A percentile compares a stretch with the other conserved stretches of the same genome.
Evolutionary conservation across 1,139 yeast species (phyloP).

Genomic region (Keqinozyma sinolaborantium): DNA sequence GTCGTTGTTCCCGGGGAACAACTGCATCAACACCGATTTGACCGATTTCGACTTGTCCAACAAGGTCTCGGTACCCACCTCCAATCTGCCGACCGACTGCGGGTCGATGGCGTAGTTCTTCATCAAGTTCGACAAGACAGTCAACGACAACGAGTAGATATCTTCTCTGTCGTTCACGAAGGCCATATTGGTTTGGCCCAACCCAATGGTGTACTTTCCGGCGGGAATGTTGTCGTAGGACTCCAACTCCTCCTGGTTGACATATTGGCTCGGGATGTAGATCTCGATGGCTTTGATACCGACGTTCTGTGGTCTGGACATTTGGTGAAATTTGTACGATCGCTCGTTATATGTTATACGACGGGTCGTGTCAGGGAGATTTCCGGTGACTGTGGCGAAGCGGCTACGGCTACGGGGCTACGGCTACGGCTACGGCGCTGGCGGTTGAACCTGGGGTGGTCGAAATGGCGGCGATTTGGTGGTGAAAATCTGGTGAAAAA

Average conservation of each 20-base stretch:
- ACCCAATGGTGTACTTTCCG: slow-evolving; percentile 97
- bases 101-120: slow-evolving; percentile 82
- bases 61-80: slow-evolving; percentile 97
- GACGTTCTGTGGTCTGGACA: slow-evolving; percentile 49
- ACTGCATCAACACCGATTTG: slow-evolving; percentile 93
- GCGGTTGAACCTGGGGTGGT: too few species aligned
- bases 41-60: slow-evolving; percentile 97
- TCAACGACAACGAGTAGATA: slow-evolving; percentile 85
- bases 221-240: slow-evolving; percentile 78
- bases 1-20: slow-evolving; percentile 84
- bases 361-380: slow-evolving; percentile 2
- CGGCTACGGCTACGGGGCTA: too few species aligned
- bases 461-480: too few species aligned
- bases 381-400: too few species aligned
- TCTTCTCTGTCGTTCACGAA: slow-evolving; percentile 98
- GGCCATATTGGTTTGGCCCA: slow-evolving; percentile 98
- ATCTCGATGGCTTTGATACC: slow-evolving; percentile 97
- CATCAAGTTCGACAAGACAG: slow-evolving; percentile 74
- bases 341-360: slow-evolving; percentile 8
- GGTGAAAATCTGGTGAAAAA: too few species aligned
- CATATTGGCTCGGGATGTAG: slow-evolving; percentile 81
- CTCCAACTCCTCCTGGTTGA: slow-evolving; percentile 87
- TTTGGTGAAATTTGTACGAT: slow-evolving; percentile 3
- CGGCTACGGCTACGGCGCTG: too few species aligned
- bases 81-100: slow-evolving; percentile 83